Evolutionary conservation across 1,284 basidiomycete genomes (phyloP).

Genomic region (Trametes polyzona): DNA sequence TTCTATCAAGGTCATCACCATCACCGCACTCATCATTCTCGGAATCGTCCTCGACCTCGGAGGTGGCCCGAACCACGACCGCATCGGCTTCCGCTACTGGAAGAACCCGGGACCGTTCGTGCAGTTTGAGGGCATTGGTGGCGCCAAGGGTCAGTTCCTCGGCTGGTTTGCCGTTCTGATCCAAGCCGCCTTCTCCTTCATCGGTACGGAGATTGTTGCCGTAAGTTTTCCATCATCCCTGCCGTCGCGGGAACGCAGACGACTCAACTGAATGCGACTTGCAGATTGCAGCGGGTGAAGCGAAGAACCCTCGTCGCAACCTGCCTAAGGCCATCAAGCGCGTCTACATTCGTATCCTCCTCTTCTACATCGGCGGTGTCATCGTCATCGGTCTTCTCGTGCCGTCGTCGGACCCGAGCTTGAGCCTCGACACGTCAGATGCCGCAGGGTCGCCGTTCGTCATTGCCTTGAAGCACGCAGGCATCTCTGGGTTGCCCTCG

Average conservation of each 20-base stretch:
- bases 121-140: slow-evolving; percentile 46
- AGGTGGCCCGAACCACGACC: slow-evolving; percentile 58
- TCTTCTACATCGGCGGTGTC: slow-evolving; percentile 68
- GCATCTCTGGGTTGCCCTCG: slow-evolving; percentile 80
- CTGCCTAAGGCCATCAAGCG: slow-evolving; percentile 69
- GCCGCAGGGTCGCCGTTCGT: slow-evolving; percentile 84
- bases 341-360: slow-evolving; percentile 73
- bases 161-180: slow-evolving; percentile 56
- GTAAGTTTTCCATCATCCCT: slow-evolving; percentile 46
- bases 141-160: slow-evolving; percentile 55
- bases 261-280: neutral
- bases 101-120: slow-evolving; percentile 60
- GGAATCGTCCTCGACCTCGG: slow-evolving; percentile 65
- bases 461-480: slow-evolving; percentile 75
- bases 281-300: slow-evolving; percentile 78
- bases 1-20: slow-evolving; percentile 64
- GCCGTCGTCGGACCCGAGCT: slow-evolving; percentile 62
- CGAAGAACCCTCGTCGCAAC: slow-evolving; percentile 70
- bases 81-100: slow-evolving; percentile 55
- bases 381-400: slow-evolving; percentile 78
- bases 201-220: slow-evolving; percentile 79
- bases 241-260: neutral
- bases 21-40: slow-evolving; percentile 53
- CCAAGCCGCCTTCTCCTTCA: slow-evolving; percentile 75
- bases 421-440: slow-evolving; percentile 57